A percentile compares a stretch with the other conserved stretches of the same genome.
These are phyloP conservation scores for Nemania sp. DNA, from an alignment of 2,329 filamentous ascomycete species.

Conservation along the genomic window DNA sequence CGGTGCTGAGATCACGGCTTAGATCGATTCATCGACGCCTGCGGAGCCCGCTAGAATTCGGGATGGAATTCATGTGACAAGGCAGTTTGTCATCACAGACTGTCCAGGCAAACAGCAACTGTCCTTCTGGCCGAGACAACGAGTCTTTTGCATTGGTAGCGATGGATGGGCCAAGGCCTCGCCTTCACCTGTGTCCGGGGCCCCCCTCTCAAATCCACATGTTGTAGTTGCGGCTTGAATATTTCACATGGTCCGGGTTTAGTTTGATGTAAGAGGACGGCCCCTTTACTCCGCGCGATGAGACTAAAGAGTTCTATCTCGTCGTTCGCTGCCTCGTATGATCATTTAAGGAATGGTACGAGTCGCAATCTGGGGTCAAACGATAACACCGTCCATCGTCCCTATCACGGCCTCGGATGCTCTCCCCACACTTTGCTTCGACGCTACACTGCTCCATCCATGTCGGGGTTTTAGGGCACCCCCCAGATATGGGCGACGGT, in stretches of 20 bases:
- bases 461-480: constrained; percentile 23
- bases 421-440: constrained; percentile 46
- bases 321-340: constrained; percentile 32
- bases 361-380: constrained; percentile 47
- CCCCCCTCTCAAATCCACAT: constrained; percentile 4
- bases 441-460: constrained; percentile 21
- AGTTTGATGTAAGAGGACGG: constrained; percentile 9
- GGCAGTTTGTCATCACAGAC: constrained; percentile 25
- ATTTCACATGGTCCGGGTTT: constrained; percentile 7
- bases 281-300: constrained; percentile 8
- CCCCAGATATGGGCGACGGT: constrained; percentile 17
- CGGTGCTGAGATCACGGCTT: constrained; percentile 19
- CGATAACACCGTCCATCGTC: constrained; percentile 32
- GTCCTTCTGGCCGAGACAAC: constrained; percentile 25
- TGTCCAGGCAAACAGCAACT: neutral
- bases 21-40: constrained; percentile 39
- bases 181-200: neutral
- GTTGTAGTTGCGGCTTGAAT: constrained; percentile 4
- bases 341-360: constrained; percentile 38
- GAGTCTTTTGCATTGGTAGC: neutral
- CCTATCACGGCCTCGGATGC: constrained; percentile 42
- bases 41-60: constrained; percentile 46
- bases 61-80: constrained; percentile 37
- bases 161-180: constrained; percentile 2
- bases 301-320: constrained; percentile 30